phyloP scores from a whole-genome alignment of 257 asterid genomes.

The Solanum clarkiae region DNA sequence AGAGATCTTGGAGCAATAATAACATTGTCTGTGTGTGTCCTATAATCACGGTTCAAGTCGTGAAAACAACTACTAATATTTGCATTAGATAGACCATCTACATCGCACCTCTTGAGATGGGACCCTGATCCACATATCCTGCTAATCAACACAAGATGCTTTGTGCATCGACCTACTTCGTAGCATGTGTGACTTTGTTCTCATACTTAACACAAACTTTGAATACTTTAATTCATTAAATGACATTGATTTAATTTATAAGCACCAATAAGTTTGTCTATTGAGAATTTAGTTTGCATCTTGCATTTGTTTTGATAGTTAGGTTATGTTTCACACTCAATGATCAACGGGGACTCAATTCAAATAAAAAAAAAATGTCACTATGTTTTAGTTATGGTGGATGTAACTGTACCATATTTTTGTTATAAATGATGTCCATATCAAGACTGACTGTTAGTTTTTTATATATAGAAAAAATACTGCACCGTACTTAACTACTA shows the following conservation, averaged over 20 bases:
- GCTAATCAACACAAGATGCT: not conserved
- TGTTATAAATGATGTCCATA: not conserved
- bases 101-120: not conserved
- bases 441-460: not conserved
- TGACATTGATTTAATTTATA: not conserved
- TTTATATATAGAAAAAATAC: not conserved
- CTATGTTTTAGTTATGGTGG: not conserved
- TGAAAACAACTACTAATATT: accelerated
- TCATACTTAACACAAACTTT: not conserved
- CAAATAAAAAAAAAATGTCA: no score
- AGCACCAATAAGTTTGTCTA: not conserved
- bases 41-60: no score
- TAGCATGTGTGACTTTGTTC: not conserved
- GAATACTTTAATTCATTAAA: not conserved
- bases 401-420: not conserved
- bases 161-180: not conserved
- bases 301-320: not conserved
- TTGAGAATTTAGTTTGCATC: not conserved
- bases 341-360: no score
- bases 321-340: not conserved
- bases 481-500: not conserved
- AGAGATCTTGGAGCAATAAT: no score
- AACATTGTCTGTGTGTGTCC: no score
- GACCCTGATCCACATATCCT: accelerated
- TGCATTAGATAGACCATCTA: accelerated